These are phyloP conservation scores for Brettanomyces custersianus DNA, from an alignment of 805 yeast species.

Conservation along the genomic window DNA sequence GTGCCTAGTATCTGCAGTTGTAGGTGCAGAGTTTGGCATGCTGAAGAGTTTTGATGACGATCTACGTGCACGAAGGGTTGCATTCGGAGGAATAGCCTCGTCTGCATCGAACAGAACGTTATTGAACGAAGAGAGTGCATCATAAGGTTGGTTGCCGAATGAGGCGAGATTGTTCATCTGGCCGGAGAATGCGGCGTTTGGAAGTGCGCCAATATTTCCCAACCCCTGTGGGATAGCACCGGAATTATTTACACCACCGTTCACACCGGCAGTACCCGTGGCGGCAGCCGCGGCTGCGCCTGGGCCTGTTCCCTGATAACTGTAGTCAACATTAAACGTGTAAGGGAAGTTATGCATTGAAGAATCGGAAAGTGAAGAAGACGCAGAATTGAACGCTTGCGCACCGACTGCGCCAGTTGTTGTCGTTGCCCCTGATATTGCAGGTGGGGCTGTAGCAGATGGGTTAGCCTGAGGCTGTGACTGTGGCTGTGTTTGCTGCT, in stretches of 20 bases:
- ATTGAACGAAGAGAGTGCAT: no score
- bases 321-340: no score
- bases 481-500: neutral
- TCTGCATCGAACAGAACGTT: neutral
- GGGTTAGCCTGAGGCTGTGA: neutral
- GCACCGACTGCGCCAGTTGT: no score
- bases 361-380: neutral
- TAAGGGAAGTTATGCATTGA: neutral
- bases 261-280: conserved; percentile 24
- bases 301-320: neutral
- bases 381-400: no score
- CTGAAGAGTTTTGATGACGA: no score
- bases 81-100: neutral
- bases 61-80: neutral
- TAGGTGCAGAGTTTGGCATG: no score
- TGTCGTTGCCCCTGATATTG: neutral
- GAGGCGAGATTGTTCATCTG: no score
- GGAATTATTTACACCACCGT: conserved; percentile 12
- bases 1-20: neutral
- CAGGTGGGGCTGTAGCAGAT: neutral
- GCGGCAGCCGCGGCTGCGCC: conserved; percentile 8
- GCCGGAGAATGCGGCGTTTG: no score
- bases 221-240: neutral
- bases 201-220: no score
- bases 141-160: no score